Evolutionary conservation across 176 grass and related monocot genomes (phyloP), one percentile per base, ranked within the genome.

Genomic region (Chloris gayana): DNA sequence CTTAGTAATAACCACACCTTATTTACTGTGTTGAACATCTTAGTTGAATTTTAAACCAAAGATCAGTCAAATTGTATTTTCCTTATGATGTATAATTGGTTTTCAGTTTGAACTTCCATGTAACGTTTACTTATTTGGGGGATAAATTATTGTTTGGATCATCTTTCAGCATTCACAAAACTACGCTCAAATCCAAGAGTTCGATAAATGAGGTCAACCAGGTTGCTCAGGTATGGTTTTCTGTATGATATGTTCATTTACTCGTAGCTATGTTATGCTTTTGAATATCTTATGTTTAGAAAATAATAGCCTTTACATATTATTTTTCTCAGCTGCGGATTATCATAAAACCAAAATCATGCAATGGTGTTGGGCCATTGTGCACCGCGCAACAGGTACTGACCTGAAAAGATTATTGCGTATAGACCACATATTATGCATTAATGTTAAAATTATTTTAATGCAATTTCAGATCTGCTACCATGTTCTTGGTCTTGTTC

Each of bases 401-500:
- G 68, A 63, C 17, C 70, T 42, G 60, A 61, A 67, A 42, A 70
- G 7, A 81, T 45, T 77, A 66, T 72, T 59, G 84, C 63, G 14
- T 66, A 73, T 79, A 62, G 80, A 69, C 39, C 64, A 31, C 82
- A 76, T 56, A 74, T 60, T 80, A 72, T 27, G 75, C 32, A 81
- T 68, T 86, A 63, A 70, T 68, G 33, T 58, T 56, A 41, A 84
- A 81, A 49, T 85, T 85, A 33, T 86, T 44, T 32, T 83, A 25
- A 80, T 81, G 80, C 38, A 72, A 63, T 86, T 78, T 78, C 90
- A 98, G 96, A 92, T 98, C 71, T 98, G 96, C 77, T 98, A 98
- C 76, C 96, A 98, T 84, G 88, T 95, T 66, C 92, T 98, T 91
- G 96, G 92, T 45, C 88, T 95, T 89, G 96, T 98, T 90, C 96